Evolutionary conservation across 1,284 basidiomycete genomes (phyloP), one percentile per base, ranked within the genome.

Genomic region (Naganishia sp.): DNA sequence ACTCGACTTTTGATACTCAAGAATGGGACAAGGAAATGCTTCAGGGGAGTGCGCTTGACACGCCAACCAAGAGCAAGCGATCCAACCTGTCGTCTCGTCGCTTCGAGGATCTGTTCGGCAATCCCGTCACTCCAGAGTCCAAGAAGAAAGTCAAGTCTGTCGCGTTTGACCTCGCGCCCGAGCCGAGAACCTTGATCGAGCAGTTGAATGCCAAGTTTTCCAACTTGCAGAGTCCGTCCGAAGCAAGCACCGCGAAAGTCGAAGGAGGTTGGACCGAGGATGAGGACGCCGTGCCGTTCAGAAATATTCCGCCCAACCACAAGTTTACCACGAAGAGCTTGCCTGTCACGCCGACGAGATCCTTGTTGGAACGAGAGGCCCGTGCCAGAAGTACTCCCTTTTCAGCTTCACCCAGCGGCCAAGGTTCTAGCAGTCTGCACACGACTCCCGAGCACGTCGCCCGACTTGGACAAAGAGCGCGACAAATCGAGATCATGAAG

Each of bases 121-220:
- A n/a, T 28, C 59, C 48, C 13, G 23, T 31, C 48, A 43, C 46
- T 43, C 48, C n/a, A 33, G 36, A 55, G 28, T 53, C 52, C 15
- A 53, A 36, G 33, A 36, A 36, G n/a, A 55, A 31, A 21, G n/a
- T n/a, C 31, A 55, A 55, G 36, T 39, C 53, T 10, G 53, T 55
- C 9, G 36, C 42, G 6, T 43, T 43, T 25, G 59, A 61, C 36
- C 21, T 61, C 6, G 23, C 21, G 43, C 21, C 48, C 15, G 50
- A 39, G 25, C 48, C 21, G 6, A 39, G 25, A 46, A 61, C 59
- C 11, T 43, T 61, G 59, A 61, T 61, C 18, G 59, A 61, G 18
- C 59, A 61, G 48, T 61, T 61, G 59, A 61, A 61, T 23, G 48
- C n/a, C 36, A 61, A 61, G 36, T 61, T 61, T 48, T n/a, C 48